Conservation (phyloP, 1,284 basidiomycete genomes). For the Ceratobasidium sp. region DNA sequence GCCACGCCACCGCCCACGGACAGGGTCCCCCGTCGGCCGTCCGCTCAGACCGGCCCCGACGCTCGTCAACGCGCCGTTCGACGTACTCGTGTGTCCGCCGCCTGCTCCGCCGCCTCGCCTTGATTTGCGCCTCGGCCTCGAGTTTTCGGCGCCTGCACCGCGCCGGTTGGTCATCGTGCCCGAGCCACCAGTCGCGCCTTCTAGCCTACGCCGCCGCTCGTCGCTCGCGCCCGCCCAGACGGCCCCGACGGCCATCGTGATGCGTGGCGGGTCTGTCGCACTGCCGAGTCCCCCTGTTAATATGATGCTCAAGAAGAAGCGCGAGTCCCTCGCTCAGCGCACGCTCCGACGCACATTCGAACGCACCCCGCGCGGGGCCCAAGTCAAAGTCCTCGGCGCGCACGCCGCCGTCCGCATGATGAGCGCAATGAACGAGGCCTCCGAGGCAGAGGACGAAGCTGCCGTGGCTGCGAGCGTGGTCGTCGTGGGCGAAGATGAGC, state of each 20-base stretch:
- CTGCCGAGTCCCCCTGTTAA: constrained; percentile 18
- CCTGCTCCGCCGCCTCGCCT: constrained; percentile 3
- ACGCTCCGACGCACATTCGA: constrained; percentile 33
- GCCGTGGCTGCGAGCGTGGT: constrained; percentile 21
- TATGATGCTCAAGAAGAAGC: constrained; percentile 18
- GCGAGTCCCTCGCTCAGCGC: constrained; percentile 41
- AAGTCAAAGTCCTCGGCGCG: constrained; percentile 40
- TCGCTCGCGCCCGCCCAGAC: constrained; percentile 20
- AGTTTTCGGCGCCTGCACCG: constrained; percentile 14
- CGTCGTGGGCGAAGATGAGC: not conserved
- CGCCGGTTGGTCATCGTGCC: not conserved
- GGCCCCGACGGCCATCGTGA: constrained; percentile 21
- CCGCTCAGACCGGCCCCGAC: constrained; percentile 31
- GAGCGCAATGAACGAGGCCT: constrained; percentile 13
- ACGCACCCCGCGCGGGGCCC: constrained; percentile 33
- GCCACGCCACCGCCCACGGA: constrained; percentile 6
- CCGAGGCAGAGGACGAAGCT: constrained; percentile 27
- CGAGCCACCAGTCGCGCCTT: not conserved
- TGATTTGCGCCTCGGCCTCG: not conserved
- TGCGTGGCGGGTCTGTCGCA: not conserved
- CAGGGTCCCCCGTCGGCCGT: not conserved
- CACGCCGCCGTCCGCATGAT: constrained; percentile 41
- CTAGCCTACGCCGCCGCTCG: constrained; percentile 10
- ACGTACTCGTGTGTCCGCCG: constrained; percentile 31
- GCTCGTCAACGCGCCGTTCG: constrained; percentile 23